A percentile compares a stretch with the other conserved stretches of the same genome.
phyloP scores from a whole-genome alignment of 768 basidiomycete species.

The Lactarius tabidus region DNA sequence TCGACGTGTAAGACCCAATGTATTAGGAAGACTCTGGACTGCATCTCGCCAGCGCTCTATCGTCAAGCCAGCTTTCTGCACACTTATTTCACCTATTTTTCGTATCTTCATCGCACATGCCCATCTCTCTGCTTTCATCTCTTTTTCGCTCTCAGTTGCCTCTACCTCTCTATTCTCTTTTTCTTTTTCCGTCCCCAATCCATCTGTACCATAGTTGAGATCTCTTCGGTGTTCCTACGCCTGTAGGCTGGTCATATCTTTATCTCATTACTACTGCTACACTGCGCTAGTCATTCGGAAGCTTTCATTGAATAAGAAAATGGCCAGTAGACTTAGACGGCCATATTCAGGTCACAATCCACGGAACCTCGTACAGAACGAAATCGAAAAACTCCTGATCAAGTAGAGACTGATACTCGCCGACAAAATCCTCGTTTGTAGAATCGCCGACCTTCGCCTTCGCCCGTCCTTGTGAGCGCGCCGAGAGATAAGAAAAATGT shows the following conservation, averaged over 20 bases:
- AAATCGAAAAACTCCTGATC: constrained; percentile 97
- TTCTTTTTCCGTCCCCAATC: constrained; percentile 13
- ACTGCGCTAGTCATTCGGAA: constrained; percentile 22
- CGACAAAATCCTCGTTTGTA: constrained; percentile 65
- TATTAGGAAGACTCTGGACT: constrained; percentile 28
- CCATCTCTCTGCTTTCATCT: constrained; percentile 22
- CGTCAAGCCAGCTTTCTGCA: constrained; percentile 11
- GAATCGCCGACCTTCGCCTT: constrained; percentile 41
- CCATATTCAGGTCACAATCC: constrained; percentile 61
- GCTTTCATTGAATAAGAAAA: constrained; percentile 17
- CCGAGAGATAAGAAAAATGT: constrained; percentile 78
- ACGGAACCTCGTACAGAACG: constrained; percentile 89
- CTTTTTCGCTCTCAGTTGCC: constrained; percentile 19
- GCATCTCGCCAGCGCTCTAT: constrained; percentile 13
- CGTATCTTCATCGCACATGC: constrained; percentile 20
- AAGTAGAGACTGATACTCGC: constrained; percentile 89
- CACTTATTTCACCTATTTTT: constrained; percentile 21
- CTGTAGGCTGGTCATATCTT: constrained; percentile 57
- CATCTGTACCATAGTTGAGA: constrained; percentile 39
- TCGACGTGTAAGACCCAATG: constrained; percentile 21
- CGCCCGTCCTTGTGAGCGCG: constrained; percentile 52
- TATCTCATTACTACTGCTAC: constrained; percentile 37
- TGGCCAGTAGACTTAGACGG: constrained; percentile 17
- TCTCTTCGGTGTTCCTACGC: constrained; percentile 42
- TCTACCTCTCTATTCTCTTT: neutral